Conservation (phyloP, 768 basidiomycete species). For the Kwoniella sp. region DNA sequence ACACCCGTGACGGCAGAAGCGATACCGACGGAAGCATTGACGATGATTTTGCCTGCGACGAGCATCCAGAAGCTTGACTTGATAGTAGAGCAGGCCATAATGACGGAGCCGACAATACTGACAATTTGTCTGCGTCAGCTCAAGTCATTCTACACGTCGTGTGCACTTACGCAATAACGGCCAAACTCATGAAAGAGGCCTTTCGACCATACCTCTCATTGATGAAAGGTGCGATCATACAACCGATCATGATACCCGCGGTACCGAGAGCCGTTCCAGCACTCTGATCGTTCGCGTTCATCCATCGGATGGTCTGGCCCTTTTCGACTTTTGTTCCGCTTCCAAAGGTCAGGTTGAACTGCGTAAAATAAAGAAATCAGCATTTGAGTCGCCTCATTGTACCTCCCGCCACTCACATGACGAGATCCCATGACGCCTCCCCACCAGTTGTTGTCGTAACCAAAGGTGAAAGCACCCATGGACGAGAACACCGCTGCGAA, state of each 20-base stretch:
- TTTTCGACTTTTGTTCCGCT: conserved; percentile 9
- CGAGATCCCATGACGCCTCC: conserved; percentile 13
- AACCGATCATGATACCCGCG: conserved; percentile 26
- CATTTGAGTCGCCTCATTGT: background rate
- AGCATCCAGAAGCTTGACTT: conserved; percentile 20
- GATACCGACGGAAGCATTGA: conserved; percentile 23
- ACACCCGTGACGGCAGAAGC: conserved; percentile 20
- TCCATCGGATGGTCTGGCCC: conserved; percentile 3
- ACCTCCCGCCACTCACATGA: background rate
- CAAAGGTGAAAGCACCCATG: conserved; percentile 21
- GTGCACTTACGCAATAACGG: conserved; percentile 13
- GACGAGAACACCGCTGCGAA: conserved; percentile 20
- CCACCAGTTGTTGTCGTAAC: conserved; percentile 26
- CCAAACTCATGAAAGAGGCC: conserved; percentile 14
- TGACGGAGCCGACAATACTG: conserved; percentile 22
- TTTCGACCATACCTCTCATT: conserved; percentile 23
- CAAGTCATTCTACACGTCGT: too few relatives aligned
- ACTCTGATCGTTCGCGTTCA: conserved; percentile 13
- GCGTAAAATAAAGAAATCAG: background rate
- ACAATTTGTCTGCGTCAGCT: too few relatives aligned
- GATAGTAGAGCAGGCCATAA: conserved; percentile 19
- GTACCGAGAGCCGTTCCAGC: conserved; percentile 24
- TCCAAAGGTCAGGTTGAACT: conserved; percentile 21
- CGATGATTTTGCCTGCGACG: conserved; percentile 23
- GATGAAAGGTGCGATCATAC: conserved; percentile 22